Conservation (phyloP, 1,284 basidiomycete species). For the Trichosporon sp. region DNA sequence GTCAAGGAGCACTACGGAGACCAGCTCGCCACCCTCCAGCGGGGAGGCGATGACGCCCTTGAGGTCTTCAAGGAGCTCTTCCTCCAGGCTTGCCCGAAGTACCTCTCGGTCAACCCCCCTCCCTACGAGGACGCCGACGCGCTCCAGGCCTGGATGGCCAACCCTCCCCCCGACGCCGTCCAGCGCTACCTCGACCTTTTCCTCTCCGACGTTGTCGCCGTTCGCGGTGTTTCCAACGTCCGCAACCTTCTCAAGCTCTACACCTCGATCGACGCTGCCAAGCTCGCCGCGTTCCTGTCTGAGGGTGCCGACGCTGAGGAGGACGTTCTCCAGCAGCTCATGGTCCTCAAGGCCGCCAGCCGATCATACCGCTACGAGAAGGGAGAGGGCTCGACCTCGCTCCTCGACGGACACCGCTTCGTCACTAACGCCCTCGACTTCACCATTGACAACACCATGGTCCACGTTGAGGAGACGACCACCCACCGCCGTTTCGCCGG, state of each 20-base stretch:
- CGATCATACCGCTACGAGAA: slow-evolving; percentile 64
- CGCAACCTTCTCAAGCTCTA: slow-evolving; percentile 93
- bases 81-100: slow-evolving; percentile 92
- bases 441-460: slow-evolving; percentile 89
- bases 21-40: slow-evolving; percentile 80
- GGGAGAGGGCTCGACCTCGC: slow-evolving; percentile 62
- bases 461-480: slow-evolving; percentile 91
- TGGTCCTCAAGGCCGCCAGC: slow-evolving; percentile 85
- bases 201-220: slow-evolving; percentile 74
- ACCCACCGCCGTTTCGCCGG: slow-evolving; percentile 89
- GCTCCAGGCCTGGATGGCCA: slow-evolving; percentile 63
- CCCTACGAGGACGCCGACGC: slow-evolving; percentile 81
- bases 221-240: slow-evolving; percentile 78
- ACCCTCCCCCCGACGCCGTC: slow-evolving; percentile 69
- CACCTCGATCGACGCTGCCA: slow-evolving; percentile 86
- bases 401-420: slow-evolving; percentile 84
- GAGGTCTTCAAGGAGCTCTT: slow-evolving; percentile 92
- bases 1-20: slow-evolving; percentile 93
- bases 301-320: slow-evolving; percentile 63
- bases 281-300: slow-evolving; percentile 83
- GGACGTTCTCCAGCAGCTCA: slow-evolving; percentile 92
- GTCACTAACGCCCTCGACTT: slow-evolving; percentile 94
- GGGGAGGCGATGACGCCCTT: slow-evolving; percentile 68
- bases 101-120: slow-evolving; percentile 90
- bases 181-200: slow-evolving; percentile 81